phyloP scores from a whole-genome alignment of 2,329 filamentous ascomycete species.

The Exophiala phaeomuriformis region DNA sequence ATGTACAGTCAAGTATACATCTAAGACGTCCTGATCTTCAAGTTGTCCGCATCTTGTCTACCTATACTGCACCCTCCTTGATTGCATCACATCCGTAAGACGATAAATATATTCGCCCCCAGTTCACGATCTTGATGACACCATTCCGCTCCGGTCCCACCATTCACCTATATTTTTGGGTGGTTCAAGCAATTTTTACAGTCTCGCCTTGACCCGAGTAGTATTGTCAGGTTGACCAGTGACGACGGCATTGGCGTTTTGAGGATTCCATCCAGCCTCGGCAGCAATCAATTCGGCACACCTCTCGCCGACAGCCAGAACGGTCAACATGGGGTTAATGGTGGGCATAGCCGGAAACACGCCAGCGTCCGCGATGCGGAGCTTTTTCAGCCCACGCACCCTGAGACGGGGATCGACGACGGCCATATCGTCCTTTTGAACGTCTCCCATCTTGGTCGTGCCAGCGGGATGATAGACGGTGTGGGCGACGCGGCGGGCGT shows the following conservation, averaged over 20 bases:
- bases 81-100: no score
- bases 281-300: constrained; percentile 75
- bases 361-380: constrained; percentile 78
- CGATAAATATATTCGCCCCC: no score
- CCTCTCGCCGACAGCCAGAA: constrained; percentile 74
- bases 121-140: no score
- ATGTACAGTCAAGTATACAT: no score
- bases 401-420: constrained; percentile 73
- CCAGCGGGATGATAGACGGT: constrained; percentile 87
- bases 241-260: constrained; percentile 1
- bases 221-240: no score
- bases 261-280: constrained; percentile 58
- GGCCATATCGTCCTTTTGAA: constrained; percentile 59
- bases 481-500: constrained; percentile 72
- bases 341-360: constrained; percentile 81
- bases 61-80: no score
- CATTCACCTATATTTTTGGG: no score
- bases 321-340: constrained; percentile 87
- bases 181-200: no score
- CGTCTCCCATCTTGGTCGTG: constrained; percentile 83
- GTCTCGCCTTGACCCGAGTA: no score
- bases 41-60: no score
- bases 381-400: constrained; percentile 62
- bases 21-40: no score
- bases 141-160: no score